phyloP scores from a whole-genome alignment of 768 basidiomycete species.

The Suillus brevipes region DNA sequence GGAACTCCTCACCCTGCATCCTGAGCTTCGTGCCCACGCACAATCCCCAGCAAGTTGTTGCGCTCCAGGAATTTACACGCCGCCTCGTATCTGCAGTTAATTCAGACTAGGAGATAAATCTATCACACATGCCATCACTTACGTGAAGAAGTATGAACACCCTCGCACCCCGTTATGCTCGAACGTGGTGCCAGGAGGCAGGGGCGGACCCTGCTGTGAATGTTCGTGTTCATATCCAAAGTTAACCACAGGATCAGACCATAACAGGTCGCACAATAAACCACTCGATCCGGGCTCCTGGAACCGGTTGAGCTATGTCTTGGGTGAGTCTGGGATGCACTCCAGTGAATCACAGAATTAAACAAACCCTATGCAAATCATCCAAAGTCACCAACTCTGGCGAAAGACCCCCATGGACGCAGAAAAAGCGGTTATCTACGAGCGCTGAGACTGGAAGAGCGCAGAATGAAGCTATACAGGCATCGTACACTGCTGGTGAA shows the following conservation, averaged over 20 bases:
- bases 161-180: constrained; percentile 85
- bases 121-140: constrained; percentile 30
- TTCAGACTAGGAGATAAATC: neutral
- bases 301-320: constrained; percentile 82
- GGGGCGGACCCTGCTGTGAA: constrained; percentile 45
- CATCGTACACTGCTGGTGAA: constrained; percentile 80
- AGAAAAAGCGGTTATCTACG: constrained; percentile 95
- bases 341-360: neutral
- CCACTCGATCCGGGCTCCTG: constrained; percentile 92
- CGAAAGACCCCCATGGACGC: constrained; percentile 94
- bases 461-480: constrained; percentile 87
- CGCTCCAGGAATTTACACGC: constrained; percentile 93
- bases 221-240: constrained; percentile 81
- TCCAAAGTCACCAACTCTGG: constrained; percentile 80
- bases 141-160: constrained; percentile 94
- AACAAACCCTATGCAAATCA: constrained; percentile 64
- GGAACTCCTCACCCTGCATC: constrained; percentile 77
- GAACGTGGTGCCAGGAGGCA: constrained; percentile 62
- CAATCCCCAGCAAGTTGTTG: constrained; percentile 86
- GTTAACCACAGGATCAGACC: constrained; percentile 91
- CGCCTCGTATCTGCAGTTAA: constrained; percentile 70
- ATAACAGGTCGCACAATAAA: constrained; percentile 90
- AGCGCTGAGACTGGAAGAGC: constrained; percentile 88
- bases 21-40: constrained; percentile 97
- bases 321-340: constrained; percentile 11